These are phyloP conservation scores for Lagerstroemia speciosa DNA, from an alignment of 345 rosid genomes.

Conservation along the genomic window DNA sequence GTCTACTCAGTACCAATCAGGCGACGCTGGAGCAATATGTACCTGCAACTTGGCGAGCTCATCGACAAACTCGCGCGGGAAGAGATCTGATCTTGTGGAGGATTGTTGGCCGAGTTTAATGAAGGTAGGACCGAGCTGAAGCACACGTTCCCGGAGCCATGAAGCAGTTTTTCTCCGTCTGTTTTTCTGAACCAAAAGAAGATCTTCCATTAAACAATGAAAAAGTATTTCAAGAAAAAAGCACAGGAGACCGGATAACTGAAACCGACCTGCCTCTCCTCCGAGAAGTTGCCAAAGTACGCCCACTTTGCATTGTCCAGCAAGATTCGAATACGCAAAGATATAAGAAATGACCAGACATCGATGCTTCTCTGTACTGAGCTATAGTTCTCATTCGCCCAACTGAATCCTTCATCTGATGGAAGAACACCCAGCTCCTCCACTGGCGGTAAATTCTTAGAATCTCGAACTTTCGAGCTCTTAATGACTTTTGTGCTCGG, in stretches of 20 bases:
- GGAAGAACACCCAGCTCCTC: slow-evolving; percentile 68
- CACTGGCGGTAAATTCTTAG: slow-evolving; percentile 43
- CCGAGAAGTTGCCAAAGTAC: slow-evolving; percentile 60
- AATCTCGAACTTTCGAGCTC: slow-evolving; percentile 23
- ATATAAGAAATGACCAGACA: slow-evolving; percentile 80
- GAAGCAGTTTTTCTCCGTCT: slow-evolving; percentile 68
- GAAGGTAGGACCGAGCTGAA: slow-evolving; percentile 97
- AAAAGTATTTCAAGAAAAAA: background rate
- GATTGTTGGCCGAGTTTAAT: slow-evolving; percentile 93
- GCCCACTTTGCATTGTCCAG: slow-evolving; percentile 91
- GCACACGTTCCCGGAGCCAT: slow-evolving; percentile 76
- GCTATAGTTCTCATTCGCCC: slow-evolving; percentile 89
- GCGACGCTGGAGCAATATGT: slow-evolving; percentile 8
- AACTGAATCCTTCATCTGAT: slow-evolving; percentile 87
- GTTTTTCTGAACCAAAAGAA: slow-evolving; percentile 44
- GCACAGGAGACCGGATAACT: background rate
- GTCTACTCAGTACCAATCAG: slow-evolving; percentile 2
- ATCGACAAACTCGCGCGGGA: slow-evolving; percentile 84
- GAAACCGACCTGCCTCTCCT: slow-evolving; percentile 63
- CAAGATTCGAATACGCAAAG: slow-evolving; percentile 60
- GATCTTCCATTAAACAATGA: slow-evolving; percentile 11
- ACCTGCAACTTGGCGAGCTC: slow-evolving; percentile 99
- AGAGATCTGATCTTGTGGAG: slow-evolving; percentile 87
- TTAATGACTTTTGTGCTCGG: slow-evolving; percentile 26
- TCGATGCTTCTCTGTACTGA: slow-evolving; percentile 63